A percentile compares a stretch with the other conserved stretches of the same genome.
Conservation (phyloP, 2,329 filamentous ascomycete genomes). For the Cryoendolithus antarcticus region DNA sequence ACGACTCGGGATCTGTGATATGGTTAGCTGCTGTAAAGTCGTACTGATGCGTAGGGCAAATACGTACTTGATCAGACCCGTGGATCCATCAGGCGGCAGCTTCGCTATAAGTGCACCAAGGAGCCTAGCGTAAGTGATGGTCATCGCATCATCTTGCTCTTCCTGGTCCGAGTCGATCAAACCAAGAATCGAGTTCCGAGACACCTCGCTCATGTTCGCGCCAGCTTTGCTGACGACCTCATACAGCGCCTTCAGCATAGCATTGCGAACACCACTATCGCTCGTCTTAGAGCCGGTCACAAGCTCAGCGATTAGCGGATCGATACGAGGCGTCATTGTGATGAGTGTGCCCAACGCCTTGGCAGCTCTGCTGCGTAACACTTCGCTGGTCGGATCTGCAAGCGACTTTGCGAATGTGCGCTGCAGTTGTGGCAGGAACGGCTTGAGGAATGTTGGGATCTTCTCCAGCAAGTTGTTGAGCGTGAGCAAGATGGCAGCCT, state of each 20-base stretch:
- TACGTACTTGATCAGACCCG: slow-evolving; percentile 42
- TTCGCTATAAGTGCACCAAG: slow-evolving; percentile 84
- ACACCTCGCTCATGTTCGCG: slow-evolving; percentile 84
- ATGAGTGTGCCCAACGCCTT: slow-evolving; percentile 92
- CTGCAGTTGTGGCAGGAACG: slow-evolving; percentile 92
- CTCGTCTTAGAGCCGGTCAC: slow-evolving; percentile 90
- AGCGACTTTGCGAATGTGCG: slow-evolving; percentile 93
- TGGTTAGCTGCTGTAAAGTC: background rate
- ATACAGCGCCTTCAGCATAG: slow-evolving; percentile 93
- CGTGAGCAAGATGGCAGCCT: slow-evolving; percentile 83
- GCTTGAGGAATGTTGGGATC: slow-evolving; percentile 89
- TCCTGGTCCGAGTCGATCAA: slow-evolving; percentile 79
- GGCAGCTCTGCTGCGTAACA: slow-evolving; percentile 74
- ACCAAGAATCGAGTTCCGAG: slow-evolving; percentile 69
- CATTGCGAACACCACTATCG: slow-evolving; percentile 76
- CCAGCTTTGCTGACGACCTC: slow-evolving; percentile 95
- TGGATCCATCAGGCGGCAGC: slow-evolving; percentile 59
- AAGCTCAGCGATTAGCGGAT: slow-evolving; percentile 83
- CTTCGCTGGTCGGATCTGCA: slow-evolving; percentile 82
- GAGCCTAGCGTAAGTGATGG: slow-evolving; percentile 80
- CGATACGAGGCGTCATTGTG: slow-evolving; percentile 86
- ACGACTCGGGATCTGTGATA: slow-evolving; percentile 53
- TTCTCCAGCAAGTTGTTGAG: slow-evolving; percentile 93
- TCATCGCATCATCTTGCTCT: slow-evolving; percentile 59
- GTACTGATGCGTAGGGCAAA: no score